Base-by-base conservation (phyloP, 2,329 filamentous ascomycete species). In the Cladosporium cucumerinum region DNA sequence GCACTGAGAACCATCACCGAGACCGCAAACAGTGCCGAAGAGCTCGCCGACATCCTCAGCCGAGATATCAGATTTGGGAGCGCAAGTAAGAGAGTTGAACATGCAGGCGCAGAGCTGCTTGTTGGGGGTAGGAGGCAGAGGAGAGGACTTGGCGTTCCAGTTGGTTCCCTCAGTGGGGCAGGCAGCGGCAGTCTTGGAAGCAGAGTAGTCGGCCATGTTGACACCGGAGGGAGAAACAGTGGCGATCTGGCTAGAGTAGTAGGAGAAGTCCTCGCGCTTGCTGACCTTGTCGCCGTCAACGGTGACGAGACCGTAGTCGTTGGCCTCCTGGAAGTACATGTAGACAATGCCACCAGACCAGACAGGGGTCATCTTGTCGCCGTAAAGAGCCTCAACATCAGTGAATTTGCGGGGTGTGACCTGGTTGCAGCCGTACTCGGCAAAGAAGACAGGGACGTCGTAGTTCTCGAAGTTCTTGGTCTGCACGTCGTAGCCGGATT, bases 311-410 rank as follows among this genome's bases (percentile, higher is more conserved):
- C 90, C 95, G 75, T 92, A 99, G 77, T 97, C 82, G 82, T 98
- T 98, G 66, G 77, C 82, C 78, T 97, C 93, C 82, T 97, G 85
- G 82, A 93, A 94, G 84, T 95, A 99, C 92, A 97, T 96, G 86
- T 98, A 99, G 77, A 98, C 93, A 70, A 99, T 97, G 80, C 94
- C 95, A 72, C 95, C 95, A 64, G 91, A 96, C 87, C 95, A 95
- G 74, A 97, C 92, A 11, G 80, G 78, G 30, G 87, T 90, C 95
- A 99, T 99, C 66, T 93, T 76, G 66, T 83, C 76, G 61, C 89
- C 87, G 80, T 91, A 99, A 11, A 99, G 87, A 62, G 90, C 89
- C 52, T 81, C 83, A 51, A 96, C 93, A 78, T 99, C 96, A 66
- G 90, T 86, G 81, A 96, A 99, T 67, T 85, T 84, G 80, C 95